A percentile compares a stretch with the other conserved stretches of the same genome.
Conservation (phyloP, 2,329 filamentous ascomycete genomes). For the Aphanocladium album region DNA sequence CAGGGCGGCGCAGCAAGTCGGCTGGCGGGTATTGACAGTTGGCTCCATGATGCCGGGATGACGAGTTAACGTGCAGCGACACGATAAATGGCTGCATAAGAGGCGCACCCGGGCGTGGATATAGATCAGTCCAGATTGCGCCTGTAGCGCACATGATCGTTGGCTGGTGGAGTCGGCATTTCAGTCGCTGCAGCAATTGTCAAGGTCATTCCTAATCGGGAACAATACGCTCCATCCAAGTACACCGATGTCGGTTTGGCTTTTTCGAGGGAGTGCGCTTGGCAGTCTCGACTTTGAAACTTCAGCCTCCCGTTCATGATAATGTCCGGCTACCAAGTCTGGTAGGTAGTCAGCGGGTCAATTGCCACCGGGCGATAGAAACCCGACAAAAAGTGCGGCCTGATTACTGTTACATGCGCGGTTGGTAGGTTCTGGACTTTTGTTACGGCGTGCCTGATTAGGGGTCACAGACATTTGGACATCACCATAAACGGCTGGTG, state of each 20-base stretch:
- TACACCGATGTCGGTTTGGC: conserved; percentile 14
- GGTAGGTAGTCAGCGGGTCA: not conserved
- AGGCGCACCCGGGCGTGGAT: conserved; percentile 6
- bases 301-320: not conserved
- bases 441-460: not conserved
- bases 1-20: not conserved
- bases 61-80: not conserved
- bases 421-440: not conserved
- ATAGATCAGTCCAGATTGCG: conserved; percentile 9
- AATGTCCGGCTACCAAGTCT: not conserved
- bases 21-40: not conserved
- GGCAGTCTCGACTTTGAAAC: not conserved
- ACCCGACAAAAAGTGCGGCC: not conserved
- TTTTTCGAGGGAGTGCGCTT: not conserved
- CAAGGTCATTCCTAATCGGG: conserved; percentile 13
- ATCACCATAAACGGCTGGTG: not conserved
- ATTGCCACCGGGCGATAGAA: not conserved
- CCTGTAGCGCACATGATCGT: conserved; percentile 10
- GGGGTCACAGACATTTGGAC: too few relatives aligned
- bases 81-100: not conserved
- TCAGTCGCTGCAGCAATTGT: conserved; percentile 12
- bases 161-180: conserved; percentile 10
- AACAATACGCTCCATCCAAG: conserved; percentile 4
- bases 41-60: conserved; percentile 9
- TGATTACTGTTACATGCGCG: not conserved